Base-by-base conservation (phyloP, 1,284 basidiomycete genomes). In the Retiboletus flavoniger region DNA sequence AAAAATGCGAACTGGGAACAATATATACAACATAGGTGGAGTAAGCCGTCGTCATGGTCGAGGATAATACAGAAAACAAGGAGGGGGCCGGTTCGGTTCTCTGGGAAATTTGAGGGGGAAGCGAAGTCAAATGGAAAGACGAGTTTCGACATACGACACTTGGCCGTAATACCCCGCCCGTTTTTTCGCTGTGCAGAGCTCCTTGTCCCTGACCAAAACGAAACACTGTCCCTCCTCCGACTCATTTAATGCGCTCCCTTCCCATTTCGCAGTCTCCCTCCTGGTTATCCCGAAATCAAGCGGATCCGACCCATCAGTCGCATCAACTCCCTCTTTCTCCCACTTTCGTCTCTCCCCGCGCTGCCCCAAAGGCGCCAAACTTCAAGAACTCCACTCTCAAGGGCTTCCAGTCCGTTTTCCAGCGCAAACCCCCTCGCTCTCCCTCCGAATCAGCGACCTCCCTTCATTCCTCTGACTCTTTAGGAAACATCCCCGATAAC, bases 261-360 rank as follows among this genome's bases (percentile, higher is more conserved):
- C 31, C 47, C 32, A 32, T 41, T 53, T 38, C 55, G 35, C 54
- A 52, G 6, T 50, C 66, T 5, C 38, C 63, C 2, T 48, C 62
- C 38, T 64, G 69, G 68, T n/a, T 47, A 0, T 40, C 60, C 44
- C 55, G 61, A 57, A 53, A 54, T 57, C 65, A 58, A 34, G 28
- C 53, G 26, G 55, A 67, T 43, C 40, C 54, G 7, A 28, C 47
- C 28, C 63, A 59, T 66, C 67, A 69, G 48, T 57, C 59, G 47
- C 50, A 53, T 57, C 73, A 72, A 47, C 65, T 66, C 56, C 75
- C 78, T 61, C 74, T 73, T 56, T 76, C 77, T 54, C 74, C 80
- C 47, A 70, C 79, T 19, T 75, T 74, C 63, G 72, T 64, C 45
- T 57, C 71, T 19, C 72, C 77, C 39, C 72, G 77, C 47, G 55